Evolutionary conservation across 148 eudicot species (phyloP), one percentile per base, ranked within the genome.

Genomic region (Rhododendron williamsianum): DNA sequence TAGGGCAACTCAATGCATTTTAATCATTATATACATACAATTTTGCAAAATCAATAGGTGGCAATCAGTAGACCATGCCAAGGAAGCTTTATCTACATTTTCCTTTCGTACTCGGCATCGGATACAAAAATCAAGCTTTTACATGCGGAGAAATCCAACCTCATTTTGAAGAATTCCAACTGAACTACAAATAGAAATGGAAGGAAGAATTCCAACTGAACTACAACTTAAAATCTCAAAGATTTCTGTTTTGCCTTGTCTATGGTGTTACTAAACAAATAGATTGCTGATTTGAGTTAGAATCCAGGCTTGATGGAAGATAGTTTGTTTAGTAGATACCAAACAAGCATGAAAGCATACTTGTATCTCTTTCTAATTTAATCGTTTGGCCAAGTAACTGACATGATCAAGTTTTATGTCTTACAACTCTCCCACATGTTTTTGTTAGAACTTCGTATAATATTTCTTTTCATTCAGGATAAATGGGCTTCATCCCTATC

Each of bases 81-180:
- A 84, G 77, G 87, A 76, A 81, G 81, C 63, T 51, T 56, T 87
- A 86, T 85, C 27, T 86, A 87, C 88, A 89, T 51, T 85, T 86
- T 38, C 65, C 87, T 82, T 87, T 73, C 82, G 52, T 21, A 52
- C 16, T 21, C 48, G 23, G 15, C 27, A 7, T 58, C 21, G 0
- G 2, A 69, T 48, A 84, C 43, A 49, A 76, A 41, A 86, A 84
- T 86, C 83, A 76, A 74, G 82, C 87, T 81, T 4, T 86, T 86
- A 78, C 87, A 9, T 77, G 84, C 82, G 35, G 1, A 33, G 35
- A 33, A 33, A 33, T 33, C 35, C 1, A 33, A 1, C 35, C 35
- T 33, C 35, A 33, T 33, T 33, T 33, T 33, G 35, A 33, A 33
- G 35, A 33, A 33, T 33, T 33, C 35, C 35, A 33, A 33, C 35